Evolutionary conservation across 345 rosid genomes (phyloP), one percentile per base, ranked within the genome.

Genomic region (Murraya paniculata): DNA sequence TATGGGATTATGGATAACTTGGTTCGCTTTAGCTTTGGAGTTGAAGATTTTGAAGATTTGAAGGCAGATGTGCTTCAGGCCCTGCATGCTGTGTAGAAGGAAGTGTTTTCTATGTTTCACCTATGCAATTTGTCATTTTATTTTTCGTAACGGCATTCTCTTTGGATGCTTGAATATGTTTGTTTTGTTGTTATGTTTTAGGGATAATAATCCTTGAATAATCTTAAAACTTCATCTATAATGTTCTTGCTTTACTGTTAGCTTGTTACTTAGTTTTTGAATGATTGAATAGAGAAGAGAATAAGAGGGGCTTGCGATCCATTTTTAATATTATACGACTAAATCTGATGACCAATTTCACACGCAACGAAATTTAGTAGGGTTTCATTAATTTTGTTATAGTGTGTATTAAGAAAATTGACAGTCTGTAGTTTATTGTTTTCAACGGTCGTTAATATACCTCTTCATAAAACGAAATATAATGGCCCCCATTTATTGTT

Each of bases 11-110:
- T 73, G 88, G 99, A 96, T 71, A 96, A 92, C 89, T 78, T 96
- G 92, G 89, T 96, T 66, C 90, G 98, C 50, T 96, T 96, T 85
- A 92, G 98, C 88, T 92, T 92, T 70, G 98, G 99, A 68, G 92
- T 92, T 28, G 99, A 96, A 86, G 98, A 87, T 87, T 91, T 96
- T 0, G 89, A 96, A 74, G 99, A 96, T 83, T 56, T 96, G 87
- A 89, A 92, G 90, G 91, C 90, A 48, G 99, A 96, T 81, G 18
- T 96, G 21, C 89, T 96, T 76, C 98, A 96, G 85, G 98, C 98
- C 57, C 91, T 96, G 72, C 95, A 86, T 21, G 56, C 87, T 78
- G 89, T 91, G 81, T 91, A 84, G 61, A 18, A 19, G 57, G 61
- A 18, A 19, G 57, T 18, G 57, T 18, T 53, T 53, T 53, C 5